Conservation (phyloP, 768 basidiomycete genomes). For the Coprinopsis strossmayeri region DNA sequence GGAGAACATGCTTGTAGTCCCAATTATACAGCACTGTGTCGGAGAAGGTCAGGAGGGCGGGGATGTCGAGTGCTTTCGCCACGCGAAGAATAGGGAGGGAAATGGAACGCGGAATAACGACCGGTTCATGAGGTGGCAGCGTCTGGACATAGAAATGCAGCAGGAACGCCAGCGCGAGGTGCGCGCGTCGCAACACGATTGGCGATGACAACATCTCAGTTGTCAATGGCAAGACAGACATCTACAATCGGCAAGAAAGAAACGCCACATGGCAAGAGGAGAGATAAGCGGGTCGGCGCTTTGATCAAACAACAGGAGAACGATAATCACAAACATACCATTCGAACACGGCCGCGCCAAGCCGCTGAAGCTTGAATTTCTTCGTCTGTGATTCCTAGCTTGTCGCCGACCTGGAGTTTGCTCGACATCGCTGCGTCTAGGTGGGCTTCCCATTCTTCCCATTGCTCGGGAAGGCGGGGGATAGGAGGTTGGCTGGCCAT, state of each 20-base stretch:
- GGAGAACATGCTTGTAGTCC: conserved; percentile 32
- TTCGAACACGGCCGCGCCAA: conserved; percentile 49
- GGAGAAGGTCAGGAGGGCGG: conserved; percentile 88
- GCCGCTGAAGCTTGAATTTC: conserved; percentile 37
- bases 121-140: conserved; percentile 38
- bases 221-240: conserved; percentile 39
- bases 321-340: conserved; percentile 28
- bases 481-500: conserved; percentile 78
- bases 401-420: conserved; percentile 58
- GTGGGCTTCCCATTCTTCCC: conserved; percentile 67
- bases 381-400: conserved; percentile 30
- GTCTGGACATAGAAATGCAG: conserved; percentile 79
- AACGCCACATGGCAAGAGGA: neutral
- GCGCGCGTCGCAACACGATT: conserved; percentile 62
- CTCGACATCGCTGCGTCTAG: conserved; percentile 43
- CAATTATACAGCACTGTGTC: conserved; percentile 94
- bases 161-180: conserved; percentile 70
- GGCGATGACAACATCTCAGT: conserved; percentile 45
- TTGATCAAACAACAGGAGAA: neutral
- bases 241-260: conserved; percentile 24
- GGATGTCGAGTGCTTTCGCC: conserved; percentile 66
- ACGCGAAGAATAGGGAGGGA: conserved; percentile 74
- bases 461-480: conserved; percentile 50
- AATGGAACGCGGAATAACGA: conserved; percentile 68
- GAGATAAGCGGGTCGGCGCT: neutral